These are phyloP conservation scores for Setaria viridis DNA, from an alignment of 202 grass and related monocot species.

Conservation along the genomic window DNA sequence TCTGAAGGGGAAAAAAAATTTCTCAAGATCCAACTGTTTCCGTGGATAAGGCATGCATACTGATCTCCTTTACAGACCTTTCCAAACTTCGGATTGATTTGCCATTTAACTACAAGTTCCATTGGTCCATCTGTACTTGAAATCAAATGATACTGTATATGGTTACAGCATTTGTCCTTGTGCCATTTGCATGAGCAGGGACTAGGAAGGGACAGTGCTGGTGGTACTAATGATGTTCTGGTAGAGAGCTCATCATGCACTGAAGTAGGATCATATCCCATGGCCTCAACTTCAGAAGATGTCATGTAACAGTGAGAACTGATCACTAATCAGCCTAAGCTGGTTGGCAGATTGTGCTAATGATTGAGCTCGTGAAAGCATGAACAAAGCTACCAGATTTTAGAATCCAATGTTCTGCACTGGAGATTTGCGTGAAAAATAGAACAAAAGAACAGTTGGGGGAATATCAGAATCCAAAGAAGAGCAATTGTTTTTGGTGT, in stretches of 20 bases:
- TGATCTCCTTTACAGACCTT: neutral
- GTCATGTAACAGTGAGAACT: neutral
- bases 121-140: slow-evolving; percentile 5
- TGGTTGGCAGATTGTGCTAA: neutral
- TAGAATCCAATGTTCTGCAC: neutral
- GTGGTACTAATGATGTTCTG: neutral
- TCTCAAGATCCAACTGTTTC: neutral
- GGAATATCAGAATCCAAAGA: slow-evolving; percentile 28
- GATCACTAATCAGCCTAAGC: neutral
- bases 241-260: neutral
- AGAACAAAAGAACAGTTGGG: neutral
- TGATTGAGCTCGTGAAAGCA: neutral
- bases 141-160: neutral
- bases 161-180: neutral
- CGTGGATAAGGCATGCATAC: neutral
- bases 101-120: neutral
- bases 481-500: neutral
- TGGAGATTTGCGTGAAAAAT: neutral
- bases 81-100: neutral
- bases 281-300: neutral
- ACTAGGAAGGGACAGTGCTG: neutral
- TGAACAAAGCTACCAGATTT: no score
- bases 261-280: neutral
- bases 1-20: neutral
- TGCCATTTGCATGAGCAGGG: neutral